Percentiles rank a stretch among this genome's conserved stretches.
phyloP scores from a whole-genome alignment of 169 alveolate genomes.

The Plasmodium sp. region DNA sequence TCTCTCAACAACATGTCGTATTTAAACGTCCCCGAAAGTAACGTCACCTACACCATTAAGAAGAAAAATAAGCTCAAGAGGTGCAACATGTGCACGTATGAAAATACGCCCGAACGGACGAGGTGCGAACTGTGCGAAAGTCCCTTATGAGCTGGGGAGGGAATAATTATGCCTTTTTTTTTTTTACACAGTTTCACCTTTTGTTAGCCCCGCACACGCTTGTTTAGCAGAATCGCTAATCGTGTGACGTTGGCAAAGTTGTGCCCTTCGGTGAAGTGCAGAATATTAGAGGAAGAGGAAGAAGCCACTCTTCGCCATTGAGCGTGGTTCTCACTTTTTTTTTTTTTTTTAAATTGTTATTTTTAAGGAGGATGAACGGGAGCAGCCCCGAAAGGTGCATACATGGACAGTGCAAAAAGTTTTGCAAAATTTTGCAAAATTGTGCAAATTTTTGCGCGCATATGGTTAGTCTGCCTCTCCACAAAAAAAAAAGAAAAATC shows the following conservation, averaged over 20 bases:
- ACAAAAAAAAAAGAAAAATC: neutral
- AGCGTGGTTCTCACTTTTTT: neutral
- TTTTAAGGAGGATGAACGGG: neutral
- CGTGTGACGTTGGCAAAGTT: neutral
- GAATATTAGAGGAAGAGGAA: neutral
- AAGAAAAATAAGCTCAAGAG: conserved; percentile 37
- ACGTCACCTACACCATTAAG: conserved; percentile 53
- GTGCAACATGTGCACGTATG: conserved; percentile 67
- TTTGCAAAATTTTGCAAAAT: neutral
- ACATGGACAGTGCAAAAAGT: neutral
- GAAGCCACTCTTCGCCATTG: neutral
- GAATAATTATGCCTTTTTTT: neutral
- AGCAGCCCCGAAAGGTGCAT: neutral
- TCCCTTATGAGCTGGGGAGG: neutral
- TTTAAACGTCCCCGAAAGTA: conserved; percentile 28
- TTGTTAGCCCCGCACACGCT: neutral
- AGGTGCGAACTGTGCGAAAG: conserved; percentile 60
- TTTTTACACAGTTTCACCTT: neutral
- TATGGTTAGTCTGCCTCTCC: neutral
- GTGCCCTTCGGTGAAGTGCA: neutral
- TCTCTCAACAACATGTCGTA: neutral
- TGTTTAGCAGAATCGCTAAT: neutral
- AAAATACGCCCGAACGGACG: conserved; percentile 38
- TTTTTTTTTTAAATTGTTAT: too few relatives aligned
- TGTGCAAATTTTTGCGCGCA: neutral